Evolutionary conservation across 495 filamentous ascomycete species (phyloP), one percentile per base, ranked within the genome.

Genomic region (Poronia punctata): DNA sequence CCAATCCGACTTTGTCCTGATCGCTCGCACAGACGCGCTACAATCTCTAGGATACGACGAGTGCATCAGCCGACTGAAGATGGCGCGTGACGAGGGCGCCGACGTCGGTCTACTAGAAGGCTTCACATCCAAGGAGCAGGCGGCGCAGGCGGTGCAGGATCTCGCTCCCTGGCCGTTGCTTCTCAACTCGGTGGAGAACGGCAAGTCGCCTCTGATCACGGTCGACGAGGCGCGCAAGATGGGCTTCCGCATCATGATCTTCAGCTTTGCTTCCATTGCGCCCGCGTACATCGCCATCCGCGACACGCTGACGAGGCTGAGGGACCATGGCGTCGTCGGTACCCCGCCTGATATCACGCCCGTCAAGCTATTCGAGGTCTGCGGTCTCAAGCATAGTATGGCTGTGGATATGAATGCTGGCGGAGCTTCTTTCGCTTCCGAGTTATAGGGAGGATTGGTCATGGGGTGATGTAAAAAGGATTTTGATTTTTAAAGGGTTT

Each of bases 91-190:
- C 1, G 59, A 68, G 21, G 76, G 81, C 11, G 76, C 78, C 1
- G 81, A 85, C 42, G 75, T 79, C 4, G 77, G 72, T 16, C 65
- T 85, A 11, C 68, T 85, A 2, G 81, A 85, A 47, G 80, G 76
- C 0, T 67, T 82, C 35, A 70, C 72, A 2, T 68, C 60, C 7
- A 74, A 75, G 43, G 76, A 76, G 10, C 64, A 79, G 46, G 70
- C 70, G 2, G 54, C 58, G 4, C 60, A 69, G 36, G 72, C 69
- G 0, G 67, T 76, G 4, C 56, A 71, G 36, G 75, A 76, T 24
- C 55, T 83, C 4, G 70, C 66, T 2, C 71, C 71, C 0, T 75
- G 69, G 65, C 80, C 80, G 2, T 57, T 82, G 17, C 54, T 82
- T 7, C 61, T 83, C 16, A 84, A 84, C 46, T 78, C 75, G 51